Base-by-base conservation (phyloP, 192 early-diverging fungal species). In the Backusella tuberculispora region DNA sequence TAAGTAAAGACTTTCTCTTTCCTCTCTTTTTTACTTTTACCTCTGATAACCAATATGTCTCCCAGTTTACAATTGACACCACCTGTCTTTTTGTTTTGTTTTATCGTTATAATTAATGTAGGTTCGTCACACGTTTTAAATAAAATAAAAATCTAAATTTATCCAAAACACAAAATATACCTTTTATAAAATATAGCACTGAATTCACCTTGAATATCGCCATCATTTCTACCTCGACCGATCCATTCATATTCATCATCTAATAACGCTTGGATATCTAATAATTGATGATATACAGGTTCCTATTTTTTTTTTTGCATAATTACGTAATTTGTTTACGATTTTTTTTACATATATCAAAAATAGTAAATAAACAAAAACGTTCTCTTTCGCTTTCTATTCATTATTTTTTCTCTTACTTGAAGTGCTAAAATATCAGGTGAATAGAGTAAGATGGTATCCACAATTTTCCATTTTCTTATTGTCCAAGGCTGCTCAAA, bases 171-270 rank as follows among this genome's bases (percentile, higher is more conserved):
- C 29, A 34, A 10, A 43, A 5, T 71, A n/a, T 66, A 82, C 81
- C 71, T 80, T 24, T 80, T 83, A 66, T 83, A 83, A 77, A 83
- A 83, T 19, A 83, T 76, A 15, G 81, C 79, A 12, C 72, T 26
- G 26, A 71, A 83, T 69, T 83, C 81, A 34, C 81, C 81, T 42
- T 67, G 34, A 21, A 70, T 24, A 37, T 80, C 74, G 0, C 81
- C 81, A 63, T 83, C 81, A 5, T 69, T 63, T 56, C 81, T 63
- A 3, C 81, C 81, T 10, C 65, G 72, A 45, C 81, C 81, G 15
- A 77, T 26, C 81, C 81, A 83, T 1, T 68, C 75, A 44, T 80
- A 83, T 14, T 80, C 73, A 10, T 70, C 56, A 0, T 60, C 43
- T n/a, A 80, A 43, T n/a, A 80, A 74, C 14, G 46, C 41, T 4